These are phyloP conservation scores for Eucalyptus sp. DNA, from an alignment of 345 rosid genomes.

Conservation along the genomic window DNA sequence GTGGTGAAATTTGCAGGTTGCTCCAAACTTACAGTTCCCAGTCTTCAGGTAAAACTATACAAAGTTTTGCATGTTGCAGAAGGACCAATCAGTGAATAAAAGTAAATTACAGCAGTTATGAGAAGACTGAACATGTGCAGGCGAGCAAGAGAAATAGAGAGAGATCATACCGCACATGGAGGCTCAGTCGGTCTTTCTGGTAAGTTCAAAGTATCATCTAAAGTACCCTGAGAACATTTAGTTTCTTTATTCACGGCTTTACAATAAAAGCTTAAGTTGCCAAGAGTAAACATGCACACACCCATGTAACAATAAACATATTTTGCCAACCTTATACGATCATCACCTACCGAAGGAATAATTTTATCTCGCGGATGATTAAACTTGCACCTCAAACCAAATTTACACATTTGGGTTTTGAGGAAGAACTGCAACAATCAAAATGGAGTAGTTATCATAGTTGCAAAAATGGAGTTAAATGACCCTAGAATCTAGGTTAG, in stretches of 20 bases:
- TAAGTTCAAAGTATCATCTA: constrained; percentile 28
- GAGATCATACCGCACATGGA: constrained; percentile 65
- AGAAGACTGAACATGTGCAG: not conserved
- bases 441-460: not conserved
- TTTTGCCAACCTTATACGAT: not conserved
- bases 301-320: not conserved
- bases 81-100: not conserved
- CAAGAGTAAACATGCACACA: not conserved
- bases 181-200: constrained; percentile 90
- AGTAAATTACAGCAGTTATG: not conserved
- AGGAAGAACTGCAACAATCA: constrained; percentile 55
- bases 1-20: constrained; percentile 87
- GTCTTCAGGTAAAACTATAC: constrained; percentile 85
- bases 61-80: not conserved
- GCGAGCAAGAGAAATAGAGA: not conserved
- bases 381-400: constrained; percentile 81
- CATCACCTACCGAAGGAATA: constrained; percentile 31
- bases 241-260: not conserved
- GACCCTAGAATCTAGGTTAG: not conserved
- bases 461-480: not conserved
- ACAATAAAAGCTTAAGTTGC: not conserved
- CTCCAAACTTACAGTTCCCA: constrained; percentile 87
- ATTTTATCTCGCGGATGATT: constrained; percentile 68
- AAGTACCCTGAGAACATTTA: constrained; percentile 34
- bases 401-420: constrained; percentile 92